phyloP scores from a whole-genome alignment of 106 monocot genomes.

The Allium cepa region DNA sequence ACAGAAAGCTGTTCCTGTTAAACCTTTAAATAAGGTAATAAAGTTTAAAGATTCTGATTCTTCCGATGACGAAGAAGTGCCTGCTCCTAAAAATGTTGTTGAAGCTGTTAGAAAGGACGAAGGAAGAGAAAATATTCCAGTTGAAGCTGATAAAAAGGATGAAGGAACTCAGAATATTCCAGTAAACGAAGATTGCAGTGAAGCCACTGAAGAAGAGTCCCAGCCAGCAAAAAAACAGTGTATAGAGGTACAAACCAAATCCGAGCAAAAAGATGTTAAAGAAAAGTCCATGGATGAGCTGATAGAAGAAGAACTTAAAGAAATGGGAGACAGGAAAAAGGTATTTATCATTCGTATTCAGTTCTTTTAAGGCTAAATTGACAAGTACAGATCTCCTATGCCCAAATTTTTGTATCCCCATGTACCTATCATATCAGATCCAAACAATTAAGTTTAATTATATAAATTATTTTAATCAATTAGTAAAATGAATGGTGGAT shows the following conservation, averaged over 20 bases:
- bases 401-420: no score
- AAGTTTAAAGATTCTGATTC: constrained; percentile 72
- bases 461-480: no score
- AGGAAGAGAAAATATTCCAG: constrained; percentile 19
- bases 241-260: constrained; percentile 14
- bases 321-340: constrained; percentile 81
- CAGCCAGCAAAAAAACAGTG: constrained; percentile 44
- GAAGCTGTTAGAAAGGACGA: constrained; percentile 20
- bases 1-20: constrained; percentile 14
- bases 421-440: no score
- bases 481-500: no score
- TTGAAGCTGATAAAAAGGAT: constrained; percentile 25
- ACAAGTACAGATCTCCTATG: no score
- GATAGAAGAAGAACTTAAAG: constrained; percentile 85
- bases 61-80: constrained; percentile 43
- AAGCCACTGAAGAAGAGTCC: constrained; percentile 20
- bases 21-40: constrained; percentile 55
- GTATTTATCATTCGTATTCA: constrained; percentile 15
- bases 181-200: constrained; percentile 36
- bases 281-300: constrained; percentile 74
- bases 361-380: background rate
- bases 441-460: no score
- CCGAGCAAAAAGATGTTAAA: constrained; percentile 15
- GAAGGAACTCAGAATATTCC: constrained; percentile 21
- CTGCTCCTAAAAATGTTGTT: constrained; percentile 17